Percentiles rank a stretch among this genome's conserved stretches.
phyloP scores from a whole-genome alignment of 352 stramenopile genomes.

The Lagenidium giganteum region DNA sequence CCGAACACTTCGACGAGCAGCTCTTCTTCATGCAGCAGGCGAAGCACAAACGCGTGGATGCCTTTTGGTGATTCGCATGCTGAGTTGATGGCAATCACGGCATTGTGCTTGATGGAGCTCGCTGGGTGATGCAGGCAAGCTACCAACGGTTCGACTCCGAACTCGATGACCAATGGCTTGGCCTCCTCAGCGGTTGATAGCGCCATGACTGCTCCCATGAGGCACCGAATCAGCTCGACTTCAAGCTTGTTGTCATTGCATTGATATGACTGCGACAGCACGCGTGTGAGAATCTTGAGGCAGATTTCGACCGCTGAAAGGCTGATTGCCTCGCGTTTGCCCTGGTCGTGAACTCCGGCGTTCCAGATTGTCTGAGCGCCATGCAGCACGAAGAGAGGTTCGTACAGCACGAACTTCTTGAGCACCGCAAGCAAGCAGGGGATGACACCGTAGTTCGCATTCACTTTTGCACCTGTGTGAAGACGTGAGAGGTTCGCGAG shows the following conservation, averaged over 20 bases:
- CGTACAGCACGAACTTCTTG: constrained; percentile 47
- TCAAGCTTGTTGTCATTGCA: constrained; percentile 22
- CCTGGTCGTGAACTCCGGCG: constrained; percentile 43
- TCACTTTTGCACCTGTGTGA: constrained; percentile 40
- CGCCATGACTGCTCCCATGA: constrained; percentile 58
- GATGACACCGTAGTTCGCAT: constrained; percentile 36
- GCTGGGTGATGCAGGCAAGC: constrained; percentile 47
- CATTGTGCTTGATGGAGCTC: constrained; percentile 35
- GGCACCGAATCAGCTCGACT: constrained; percentile 42
- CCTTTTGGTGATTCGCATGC: constrained; percentile 53
- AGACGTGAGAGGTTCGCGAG: constrained; percentile 54
- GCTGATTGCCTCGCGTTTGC: constrained; percentile 46
- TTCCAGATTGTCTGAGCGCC: constrained; percentile 44
- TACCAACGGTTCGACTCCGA: constrained; percentile 57
- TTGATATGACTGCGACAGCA: constrained; percentile 23
- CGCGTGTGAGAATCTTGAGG: constrained; percentile 43
- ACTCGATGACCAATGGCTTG: constrained; percentile 64
- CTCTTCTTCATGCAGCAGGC: constrained; percentile 26
- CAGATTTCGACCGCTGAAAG: constrained; percentile 45
- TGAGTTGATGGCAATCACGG: constrained; percentile 53
- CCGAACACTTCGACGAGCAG: constrained; percentile 56
- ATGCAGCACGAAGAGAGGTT: constrained; percentile 30
- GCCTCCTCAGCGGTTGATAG: constrained; percentile 60
- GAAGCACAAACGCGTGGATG: constrained; percentile 31
- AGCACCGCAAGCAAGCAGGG: constrained; percentile 44